Base-by-base conservation (phyloP, 257 asterid genomes). In the Rauvolfia tetraphylla region DNA sequence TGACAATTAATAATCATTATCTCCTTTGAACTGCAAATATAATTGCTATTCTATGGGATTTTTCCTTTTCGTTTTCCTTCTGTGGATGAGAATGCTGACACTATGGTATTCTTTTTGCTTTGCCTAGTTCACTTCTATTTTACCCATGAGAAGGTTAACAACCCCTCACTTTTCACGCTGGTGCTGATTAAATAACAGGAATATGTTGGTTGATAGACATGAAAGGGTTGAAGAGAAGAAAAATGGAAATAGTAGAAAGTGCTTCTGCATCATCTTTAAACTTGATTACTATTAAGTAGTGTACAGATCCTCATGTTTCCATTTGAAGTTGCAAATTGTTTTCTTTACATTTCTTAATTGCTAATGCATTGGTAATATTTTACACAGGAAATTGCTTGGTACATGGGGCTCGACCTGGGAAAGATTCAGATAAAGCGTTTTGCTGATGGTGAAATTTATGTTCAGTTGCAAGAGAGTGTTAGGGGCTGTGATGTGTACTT, bases 381-480 rank as follows among this genome's bases (percentile, higher is more conserved):
- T 44, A 48, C 79, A 36, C 78, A 92, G 98, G 98, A 93, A 87
- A 93, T 91, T 82, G 97, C 98, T 75, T 85, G 98, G 91, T 88
- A 86, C 82, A 93, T 93, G 98, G 98, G 98, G 79, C 92, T 93
- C 65, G 76, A 91, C 78, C 90, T 91, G 80, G 96, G 97, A 71
- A 82, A 88, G 69, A 66, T 91, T 74, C 71, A 80, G 58, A 85
- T 88, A 68, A 93, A 89, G 89, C 86, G 93, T 78, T 93, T 93
- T 83, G 98, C 98, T 39, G 98, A 93, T 81, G 98, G 98, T 80
- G 98, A 93, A 87, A 91, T 91, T 72, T 93, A 93, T 81, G 94
- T 93, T 83, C 96, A 93, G 84, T 80, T 93, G 87, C 96, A 93
- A 87, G 98, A 93, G 87, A 93, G 97, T 85, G 98, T 93, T 77